These are phyloP conservation scores for Zanthoxylum bungeanum DNA, from an alignment of 345 rosid species.

Conservation along the genomic window DNA sequence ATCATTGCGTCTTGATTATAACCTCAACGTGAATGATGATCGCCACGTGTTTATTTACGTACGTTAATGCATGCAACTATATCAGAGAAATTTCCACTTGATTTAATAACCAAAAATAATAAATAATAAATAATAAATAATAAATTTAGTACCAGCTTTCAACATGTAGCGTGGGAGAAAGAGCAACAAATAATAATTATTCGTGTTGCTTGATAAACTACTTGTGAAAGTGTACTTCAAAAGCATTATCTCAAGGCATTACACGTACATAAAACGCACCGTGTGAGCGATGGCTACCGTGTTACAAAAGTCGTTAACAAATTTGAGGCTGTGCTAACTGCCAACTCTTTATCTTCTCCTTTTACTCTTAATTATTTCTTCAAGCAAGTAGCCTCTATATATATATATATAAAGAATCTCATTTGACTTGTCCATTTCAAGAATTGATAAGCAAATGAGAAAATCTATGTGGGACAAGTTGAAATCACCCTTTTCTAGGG, in stretches of 20 bases:
- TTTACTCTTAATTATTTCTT: conserved; percentile 17
- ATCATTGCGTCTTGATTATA: too few relatives aligned
- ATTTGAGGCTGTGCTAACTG: conserved; percentile 23
- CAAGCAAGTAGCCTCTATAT: conserved; percentile 1
- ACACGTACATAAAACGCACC: conserved; percentile 47
- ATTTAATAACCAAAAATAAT: background rate
- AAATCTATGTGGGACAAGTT: conserved; percentile 33
- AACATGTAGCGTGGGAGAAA: conserved; percentile 34
- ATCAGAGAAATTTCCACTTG: background rate
- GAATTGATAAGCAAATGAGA: conserved; percentile 16
- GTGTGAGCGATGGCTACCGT: conserved; percentile 45
- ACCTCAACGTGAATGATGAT: too few relatives aligned
- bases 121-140: too few relatives aligned
- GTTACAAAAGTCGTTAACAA: conserved; percentile 31
- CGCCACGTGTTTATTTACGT: too few relatives aligned
- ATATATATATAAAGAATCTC: background rate
- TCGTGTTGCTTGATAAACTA: too few relatives aligned
- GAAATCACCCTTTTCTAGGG: conserved; percentile 28
- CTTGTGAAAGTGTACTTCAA: too few relatives aligned
- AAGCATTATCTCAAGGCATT: conserved; percentile 16
- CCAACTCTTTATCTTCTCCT: too few relatives aligned
- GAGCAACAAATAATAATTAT: conserved; percentile 15
- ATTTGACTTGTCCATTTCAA: background rate
- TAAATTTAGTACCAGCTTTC: too few relatives aligned
- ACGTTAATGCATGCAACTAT: background rate